These are phyloP conservation scores for Prinsepia uniflora DNA, from an alignment of 306 rosid species.

Conservation along the genomic window DNA sequence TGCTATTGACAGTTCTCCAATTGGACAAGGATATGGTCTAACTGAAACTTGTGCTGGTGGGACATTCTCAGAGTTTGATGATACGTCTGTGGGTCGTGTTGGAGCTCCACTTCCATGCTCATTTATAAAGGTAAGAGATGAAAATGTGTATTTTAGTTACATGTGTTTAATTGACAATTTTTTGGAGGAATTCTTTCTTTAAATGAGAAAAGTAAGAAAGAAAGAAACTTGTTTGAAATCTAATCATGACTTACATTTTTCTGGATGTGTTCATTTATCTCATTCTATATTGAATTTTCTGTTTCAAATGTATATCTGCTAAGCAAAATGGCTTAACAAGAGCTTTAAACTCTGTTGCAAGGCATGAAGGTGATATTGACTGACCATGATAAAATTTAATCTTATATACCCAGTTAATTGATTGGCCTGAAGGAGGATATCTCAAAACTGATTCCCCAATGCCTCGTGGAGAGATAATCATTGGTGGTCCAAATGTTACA, in stretches of 20 bases:
- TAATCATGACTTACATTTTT: background rate
- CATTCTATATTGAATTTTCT: background rate
- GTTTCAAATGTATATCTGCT: background rate
- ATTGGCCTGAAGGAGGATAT: slow-evolving; percentile 97
- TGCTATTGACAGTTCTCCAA: slow-evolving; percentile 65
- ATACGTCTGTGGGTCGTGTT: slow-evolving; percentile 85
- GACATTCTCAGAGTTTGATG: slow-evolving; percentile 84
- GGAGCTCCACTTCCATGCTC: slow-evolving; percentile 99
- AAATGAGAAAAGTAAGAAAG: background rate
- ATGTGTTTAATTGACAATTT: slow-evolving; percentile 9
- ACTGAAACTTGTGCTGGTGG: slow-evolving; percentile 97
- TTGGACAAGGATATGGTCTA: slow-evolving; percentile 98
- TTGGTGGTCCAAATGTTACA: slow-evolving; percentile 93
- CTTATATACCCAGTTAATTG: slow-evolving; percentile 58
- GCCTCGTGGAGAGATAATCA: slow-evolving; percentile 93
- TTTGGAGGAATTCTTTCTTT: background rate
- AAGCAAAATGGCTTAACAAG: background rate
- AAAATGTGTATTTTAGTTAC: slow-evolving; percentile 14
- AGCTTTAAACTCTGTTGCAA: background rate
- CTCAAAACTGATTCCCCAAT: slow-evolving; percentile 54
- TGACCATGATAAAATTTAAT: slow-evolving; percentile 15
- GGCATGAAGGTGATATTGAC: background rate
- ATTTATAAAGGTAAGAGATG: slow-evolving; percentile 60
- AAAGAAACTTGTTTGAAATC: slow-evolving; percentile 2
- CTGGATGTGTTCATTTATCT: background rate